Evolutionary conservation across 345 rosid species (phyloP), one percentile per base, ranked within the genome.

Genomic region (Anacardium occidentale): DNA sequence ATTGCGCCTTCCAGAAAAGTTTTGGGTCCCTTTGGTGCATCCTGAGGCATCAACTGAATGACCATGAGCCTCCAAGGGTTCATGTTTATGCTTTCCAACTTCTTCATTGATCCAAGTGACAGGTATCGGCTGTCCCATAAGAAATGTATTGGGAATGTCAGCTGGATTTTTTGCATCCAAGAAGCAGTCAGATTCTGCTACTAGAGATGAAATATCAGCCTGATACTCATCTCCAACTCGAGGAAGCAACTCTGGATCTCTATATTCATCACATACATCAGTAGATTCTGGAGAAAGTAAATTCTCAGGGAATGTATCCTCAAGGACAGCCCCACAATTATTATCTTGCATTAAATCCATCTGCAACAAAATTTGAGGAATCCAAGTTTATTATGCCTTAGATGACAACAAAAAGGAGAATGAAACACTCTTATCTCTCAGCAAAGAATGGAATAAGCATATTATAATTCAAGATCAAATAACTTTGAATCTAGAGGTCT

Each of bases 161-260:
- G 62, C 54, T 29, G 69, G 63, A 29, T 50, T 69, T 42, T 70
- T 65, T 10, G 55, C 64, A 25, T 57, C 66, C 65, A 21, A 54
- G 66, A 53, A 66, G 63, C 47, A 25, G 44, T 72, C 69, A 37
- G 74, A 62, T 70, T 72, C 73, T 7, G 76, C 72, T n/a, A 77
- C n/a, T 44, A 83, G 69, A 59, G 80, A 53, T 11, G 93, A 89
- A 75, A 85, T 82, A 59, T 83, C 77, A 44, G 66, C 90, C 82
- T 88, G 93, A 70, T 82, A 83, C 69, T 82, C 66, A 20, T 77
- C 85, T 62, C 93, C 90, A 66, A 88, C 72, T 34, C 89, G 86
- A 68, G 92, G 89, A 72, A 77, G 72, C 70, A 86, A 54, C 73
- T 83, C 85, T 29, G 83, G 75, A 59, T 88, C 87, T 68, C 85